Base-by-base conservation (phyloP, 192 early-diverging fungal genomes). In the Backusella liffmaniae region DNA sequence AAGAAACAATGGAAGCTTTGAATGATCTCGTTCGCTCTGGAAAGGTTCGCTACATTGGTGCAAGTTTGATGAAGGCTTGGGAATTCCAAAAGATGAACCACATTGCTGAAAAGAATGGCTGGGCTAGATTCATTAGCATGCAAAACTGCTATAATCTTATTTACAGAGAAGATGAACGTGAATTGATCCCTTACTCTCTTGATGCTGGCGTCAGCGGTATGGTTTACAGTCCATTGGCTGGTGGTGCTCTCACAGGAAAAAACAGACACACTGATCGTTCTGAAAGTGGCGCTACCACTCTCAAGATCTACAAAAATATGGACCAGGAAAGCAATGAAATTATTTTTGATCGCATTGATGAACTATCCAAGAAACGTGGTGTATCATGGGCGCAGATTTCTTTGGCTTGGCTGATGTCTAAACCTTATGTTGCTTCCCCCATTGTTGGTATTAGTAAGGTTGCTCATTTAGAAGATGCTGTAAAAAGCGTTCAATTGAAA, bases 1-100 rank as follows among this genome's bases (percentile, higher is more conserved):
- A 90, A 68, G 92, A 94, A 73, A 91, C 91, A 9, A 90, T 94
- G 87, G 83, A 85, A 29, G 90, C 93, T 1, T 71, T 94, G 7
- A 77, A 93, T 44, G 92, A 94, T 72, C 75, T 91, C 65, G 89
- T 94, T 10, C 68, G 86, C 12, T 66, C 80, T 10, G 93, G 93
- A 12, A 91, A 93, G 76, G 89, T 82, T 4, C n/a, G 77, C 13
- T 82, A 79, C 86, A 78, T 79, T 51, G 81, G 74, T 46, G 81
- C 75, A 10, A 79, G 77, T 51, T 73, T 71, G 21, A 84, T 84
- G 82, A 69, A 75, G 53, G 75, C 84, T 0, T 84, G 79, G 79
- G 73, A 84, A 73, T 84, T 81, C 37, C 70, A 71, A 30, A 77
- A 81, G n/a, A 39, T 74, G 53, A 80, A 84, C 12, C 9, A 36